Percentiles rank a stretch among this genome's conserved stretches.
phyloP scores from a whole-genome alignment of 148 eudicot genomes.

The Fagopyrum tataricum region DNA sequence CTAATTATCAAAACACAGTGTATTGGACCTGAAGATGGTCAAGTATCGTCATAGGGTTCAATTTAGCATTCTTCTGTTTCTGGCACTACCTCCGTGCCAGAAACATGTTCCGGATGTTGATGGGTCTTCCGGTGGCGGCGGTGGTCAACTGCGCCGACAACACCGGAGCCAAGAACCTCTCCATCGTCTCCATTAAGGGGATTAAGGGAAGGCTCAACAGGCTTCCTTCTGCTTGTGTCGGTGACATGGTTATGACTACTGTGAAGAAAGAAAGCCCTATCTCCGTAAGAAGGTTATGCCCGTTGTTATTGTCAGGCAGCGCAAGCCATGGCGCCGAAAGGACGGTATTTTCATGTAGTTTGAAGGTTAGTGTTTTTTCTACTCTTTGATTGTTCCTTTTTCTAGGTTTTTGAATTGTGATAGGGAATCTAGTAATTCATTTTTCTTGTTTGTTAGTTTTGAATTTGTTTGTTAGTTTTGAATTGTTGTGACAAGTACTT shows the following conservation, averaged over 20 bases:
- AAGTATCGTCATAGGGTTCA: not conserved
- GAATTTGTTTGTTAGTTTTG: not conserved
- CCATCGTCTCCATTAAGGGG: constrained; percentile 16
- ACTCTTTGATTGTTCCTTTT: not conserved
- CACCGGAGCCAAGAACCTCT: constrained; percentile 14
- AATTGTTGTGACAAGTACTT: not conserved
- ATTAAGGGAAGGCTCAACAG: constrained; percentile 14
- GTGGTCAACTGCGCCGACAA: constrained; percentile 14
- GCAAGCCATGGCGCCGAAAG: constrained; percentile 18
- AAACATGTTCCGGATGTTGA: constrained; percentile 16
- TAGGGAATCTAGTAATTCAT: not conserved
- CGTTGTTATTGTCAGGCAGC: constrained; percentile 13
- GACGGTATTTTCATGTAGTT: constrained; percentile 15
- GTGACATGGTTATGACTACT: constrained; percentile 15
- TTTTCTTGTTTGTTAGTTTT: not conserved
- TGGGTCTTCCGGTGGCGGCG: constrained; percentile 16
- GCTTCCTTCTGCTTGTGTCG: constrained; percentile 13
- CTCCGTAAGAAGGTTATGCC: constrained; percentile 17
- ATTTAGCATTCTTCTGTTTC: too few relatives aligned
- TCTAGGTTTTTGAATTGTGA: not conserved
- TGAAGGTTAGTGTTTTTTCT: constrained; percentile 12
- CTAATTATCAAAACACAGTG: not conserved
- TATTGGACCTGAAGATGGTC: not conserved
- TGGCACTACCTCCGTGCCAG: too few relatives aligned
- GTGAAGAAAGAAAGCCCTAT: constrained; percentile 14